A percentile compares a stretch with the other conserved stretches of the same genome.
Conservation (phyloP, 2,329 filamentous ascomycete genomes). For the Colletotrichum sublineola region DNA sequence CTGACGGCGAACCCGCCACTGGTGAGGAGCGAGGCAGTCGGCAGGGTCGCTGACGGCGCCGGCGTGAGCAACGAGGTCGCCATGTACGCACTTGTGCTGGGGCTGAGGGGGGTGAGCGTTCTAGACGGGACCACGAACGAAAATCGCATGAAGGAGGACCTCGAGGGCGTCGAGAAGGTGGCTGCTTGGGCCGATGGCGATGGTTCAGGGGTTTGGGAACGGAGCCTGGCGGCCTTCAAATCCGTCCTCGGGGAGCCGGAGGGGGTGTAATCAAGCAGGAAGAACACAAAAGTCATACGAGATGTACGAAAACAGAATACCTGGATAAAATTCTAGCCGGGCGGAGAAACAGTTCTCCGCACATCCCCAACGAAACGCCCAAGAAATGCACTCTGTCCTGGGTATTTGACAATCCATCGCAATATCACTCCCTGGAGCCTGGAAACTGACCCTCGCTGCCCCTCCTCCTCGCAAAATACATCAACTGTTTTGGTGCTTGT, state of each 20-base stretch:
- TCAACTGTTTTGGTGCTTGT: conserved; percentile 1
- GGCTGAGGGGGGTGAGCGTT: conserved; percentile 57
- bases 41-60: conserved; percentile 59
- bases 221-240: conserved; percentile 63
- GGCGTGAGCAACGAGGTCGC: conserved; percentile 56
- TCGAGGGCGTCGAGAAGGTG: conserved; percentile 59
- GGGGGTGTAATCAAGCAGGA: conserved; percentile 21
- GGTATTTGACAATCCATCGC: conserved; percentile 30
- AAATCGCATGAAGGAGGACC: conserved; percentile 63
- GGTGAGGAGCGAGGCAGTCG: conserved; percentile 60
- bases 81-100: conserved; percentile 63
- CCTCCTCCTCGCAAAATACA: neutral
- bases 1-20: conserved; percentile 61
- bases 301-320: neutral
- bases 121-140: conserved; percentile 62
- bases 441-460: neutral
- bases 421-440: neutral
- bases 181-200: conserved; percentile 59
- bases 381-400: conserved; percentile 35
- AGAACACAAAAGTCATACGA: neutral
- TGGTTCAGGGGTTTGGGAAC: conserved; percentile 62
- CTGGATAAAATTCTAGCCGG: conserved; percentile 16
- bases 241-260: conserved; percentile 21
- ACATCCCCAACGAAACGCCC: conserved; percentile 17
- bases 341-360: neutral